Evolutionary conservation across 805 yeast genomes (phyloP), one percentile per base, ranked within the genome.

Genomic region (Pichia exigua): DNA sequence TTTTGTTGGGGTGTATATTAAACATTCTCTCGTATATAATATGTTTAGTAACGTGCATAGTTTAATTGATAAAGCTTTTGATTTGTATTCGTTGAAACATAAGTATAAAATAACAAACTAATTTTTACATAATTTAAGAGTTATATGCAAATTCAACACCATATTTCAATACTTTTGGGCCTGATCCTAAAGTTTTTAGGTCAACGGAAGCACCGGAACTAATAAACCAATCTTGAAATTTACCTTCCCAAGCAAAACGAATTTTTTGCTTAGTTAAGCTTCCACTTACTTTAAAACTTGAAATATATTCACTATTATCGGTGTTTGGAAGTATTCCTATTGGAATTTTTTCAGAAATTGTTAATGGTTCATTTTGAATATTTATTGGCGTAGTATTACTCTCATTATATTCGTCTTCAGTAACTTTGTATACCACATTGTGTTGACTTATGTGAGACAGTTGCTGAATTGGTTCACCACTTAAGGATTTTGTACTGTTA

Each of bases 161-260:
- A 59, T 82, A 70, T 30, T 73, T 72, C 22, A 71, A 67, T 10
- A 79, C 56, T 44, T 73, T 78, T 3, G 85, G 84, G 5, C 66
- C 67, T 22, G 68, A 63, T n/a, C 45, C 48, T 7, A 45, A 15
- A 1, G 74, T 71, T 15, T 71, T 73, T 26, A 75, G 53, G 45
- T 70, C 70, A 3, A 87, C 53, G 50, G 76, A 80, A 8, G 80
- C 73, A 0, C 97, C 97, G 1, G 92, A 78, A 46, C 87, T 80
- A 2, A 91, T 70, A 48, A 92, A 65, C 64, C 92, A 86, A 43
- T 88, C 95, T 59, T 85, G 83, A 60, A 79, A 80, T 54, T 85
- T 79, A 0, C 97, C 97, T 60, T 87, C 97, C 97, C 97, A 92
- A 44, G 87, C 69, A 7, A 90, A 46, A 54, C 79, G 81, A 15